Evolutionary conservation across 2,329 filamentous ascomycete genomes (phyloP).

Genomic region (Golovinomyces cichoracearum): DNA sequence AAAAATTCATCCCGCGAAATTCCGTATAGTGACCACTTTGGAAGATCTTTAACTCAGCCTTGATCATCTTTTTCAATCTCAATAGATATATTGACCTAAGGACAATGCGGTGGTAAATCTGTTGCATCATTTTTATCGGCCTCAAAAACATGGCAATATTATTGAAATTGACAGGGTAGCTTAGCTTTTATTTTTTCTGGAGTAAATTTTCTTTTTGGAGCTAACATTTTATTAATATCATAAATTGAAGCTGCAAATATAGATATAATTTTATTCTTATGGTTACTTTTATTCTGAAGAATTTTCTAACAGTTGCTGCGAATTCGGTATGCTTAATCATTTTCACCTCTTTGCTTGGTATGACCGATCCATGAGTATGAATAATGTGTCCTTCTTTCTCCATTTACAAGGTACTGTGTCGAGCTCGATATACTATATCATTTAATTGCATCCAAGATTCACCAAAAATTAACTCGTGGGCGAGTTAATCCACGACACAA

Average conservation of each 20-base stretch:
- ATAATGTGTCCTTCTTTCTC: background rate
- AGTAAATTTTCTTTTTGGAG: background rate
- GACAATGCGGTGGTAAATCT: background rate
- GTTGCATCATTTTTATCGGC: background rate
- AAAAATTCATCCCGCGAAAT: background rate
- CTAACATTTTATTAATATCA: conserved; percentile 1
- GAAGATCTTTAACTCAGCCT: background rate
- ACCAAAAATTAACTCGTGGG: background rate
- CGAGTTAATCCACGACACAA: background rate
- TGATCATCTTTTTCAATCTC: background rate
- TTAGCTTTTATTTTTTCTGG: background rate
- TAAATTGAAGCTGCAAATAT: background rate
- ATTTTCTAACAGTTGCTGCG: background rate
- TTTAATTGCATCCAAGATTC: background rate
- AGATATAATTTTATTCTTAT: background rate
- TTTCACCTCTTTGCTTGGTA: background rate
- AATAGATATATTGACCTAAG: background rate
- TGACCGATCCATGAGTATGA: background rate
- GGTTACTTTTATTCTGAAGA: background rate
- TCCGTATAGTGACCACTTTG: background rate
- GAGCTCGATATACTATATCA: background rate
- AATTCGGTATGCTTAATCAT: background rate
- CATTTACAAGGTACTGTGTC: background rate
- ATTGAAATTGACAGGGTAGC: background rate
- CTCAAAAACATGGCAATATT: background rate